Evolutionary conservation across 306 rosid genomes (phyloP).

Genomic region (apple (Malus domestica)): ASM211411v1 NC_041802.1:28621001-28621500

Average conservation of each 20-base stretch:
- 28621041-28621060: background rate
- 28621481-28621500: slow-evolving; percentile 6
- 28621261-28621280: slow-evolving; percentile 93
- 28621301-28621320: slow-evolving; percentile 86
- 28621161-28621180: slow-evolving; percentile 93
- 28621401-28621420: slow-evolving; percentile 97
- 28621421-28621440: slow-evolving; percentile 86
- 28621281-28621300: slow-evolving; percentile 76
- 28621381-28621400: slow-evolving; percentile 85
- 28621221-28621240: slow-evolving; percentile 80
- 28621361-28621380: slow-evolving; percentile 95
- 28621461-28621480: slow-evolving; percentile 69
- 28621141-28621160: slow-evolving; percentile 86
- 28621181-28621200: slow-evolving; percentile 86
- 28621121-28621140: slow-evolving; percentile 71
- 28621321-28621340: slow-evolving; percentile 99
- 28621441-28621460: slow-evolving; percentile 89
- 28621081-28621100: background rate
- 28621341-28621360: slow-evolving; percentile 89
- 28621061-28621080: background rate
- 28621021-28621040: slow-evolving; percentile 11
- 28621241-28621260: slow-evolving; percentile 93
- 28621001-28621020: slow-evolving; percentile 99
- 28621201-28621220: slow-evolving; percentile 96
- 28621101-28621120: background rate